These are phyloP conservation scores for Cryptococcus depauperatus DNA, from an alignment of 1,284 basidiomycete genomes.

Conservation along the genomic window DNA sequence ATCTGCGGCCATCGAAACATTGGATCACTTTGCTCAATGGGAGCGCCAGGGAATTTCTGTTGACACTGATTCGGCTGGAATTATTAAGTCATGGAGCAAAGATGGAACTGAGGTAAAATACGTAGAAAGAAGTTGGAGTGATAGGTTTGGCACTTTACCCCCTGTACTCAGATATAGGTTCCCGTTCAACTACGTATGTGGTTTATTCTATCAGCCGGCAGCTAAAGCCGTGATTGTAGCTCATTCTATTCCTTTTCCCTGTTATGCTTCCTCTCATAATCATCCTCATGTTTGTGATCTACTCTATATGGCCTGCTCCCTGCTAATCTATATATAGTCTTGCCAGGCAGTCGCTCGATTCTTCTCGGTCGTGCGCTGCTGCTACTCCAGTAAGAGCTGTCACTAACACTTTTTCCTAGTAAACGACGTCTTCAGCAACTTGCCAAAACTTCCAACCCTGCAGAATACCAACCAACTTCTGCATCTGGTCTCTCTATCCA, in stretches of 20 bases:
- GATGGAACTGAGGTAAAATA: constrained; percentile 5
- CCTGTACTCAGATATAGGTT: constrained; percentile 59
- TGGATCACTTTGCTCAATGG: constrained; percentile 61
- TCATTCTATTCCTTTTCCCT: constrained; percentile 61
- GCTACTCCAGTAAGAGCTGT: background rate
- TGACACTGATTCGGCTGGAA: constrained; percentile 46
- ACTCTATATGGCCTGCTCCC: background rate
- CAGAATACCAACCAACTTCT: constrained; percentile 7
- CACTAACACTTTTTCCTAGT: constrained; percentile 10
- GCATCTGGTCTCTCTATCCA: constrained; percentile 27
- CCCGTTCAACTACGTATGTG: constrained; percentile 60
- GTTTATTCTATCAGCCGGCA: background rate
- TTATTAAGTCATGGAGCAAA: constrained; percentile 21
- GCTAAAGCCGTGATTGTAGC: no score
- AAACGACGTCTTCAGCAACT: constrained; percentile 28
- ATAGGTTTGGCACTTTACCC: constrained; percentile 49
- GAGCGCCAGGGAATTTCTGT: constrained; percentile 56
- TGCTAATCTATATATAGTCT: constrained; percentile 10
- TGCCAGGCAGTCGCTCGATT: constrained; percentile 29
- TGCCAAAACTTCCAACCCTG: constrained; percentile 10
- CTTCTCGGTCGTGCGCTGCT: constrained; percentile 23
- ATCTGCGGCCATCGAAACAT: constrained; percentile 61
- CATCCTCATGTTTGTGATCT: constrained; percentile 26
- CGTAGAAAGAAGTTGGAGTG: constrained; percentile 12
- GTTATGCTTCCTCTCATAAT: constrained; percentile 47